phyloP scores from a whole-genome alignment of 768 basidiomycete species.

The Kwoniella sp. region DNA sequence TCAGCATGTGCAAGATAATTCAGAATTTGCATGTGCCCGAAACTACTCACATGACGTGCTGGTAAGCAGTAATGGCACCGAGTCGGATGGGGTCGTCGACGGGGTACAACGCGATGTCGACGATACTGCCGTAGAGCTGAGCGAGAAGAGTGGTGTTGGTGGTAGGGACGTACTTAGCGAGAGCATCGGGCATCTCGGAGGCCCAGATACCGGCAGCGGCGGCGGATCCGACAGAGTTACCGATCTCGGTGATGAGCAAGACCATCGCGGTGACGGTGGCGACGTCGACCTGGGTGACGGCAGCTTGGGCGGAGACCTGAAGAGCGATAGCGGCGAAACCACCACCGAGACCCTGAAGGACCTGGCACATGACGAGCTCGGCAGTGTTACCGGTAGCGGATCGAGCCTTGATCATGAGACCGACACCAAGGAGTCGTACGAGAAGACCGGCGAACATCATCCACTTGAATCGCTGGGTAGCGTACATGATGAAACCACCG shows the following conservation, averaged over 20 bases:
- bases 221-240: slow-evolving; percentile 68
- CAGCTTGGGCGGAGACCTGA: slow-evolving; percentile 68
- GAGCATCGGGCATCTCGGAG: slow-evolving; percentile 67
- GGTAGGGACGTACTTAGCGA: slow-evolving; percentile 64
- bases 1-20: neutral
- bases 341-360: slow-evolving; percentile 75
- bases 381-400: slow-evolving; percentile 59
- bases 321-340: slow-evolving; percentile 66
- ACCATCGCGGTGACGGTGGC: slow-evolving; percentile 68
- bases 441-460: slow-evolving; percentile 65
- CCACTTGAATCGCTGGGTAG: slow-evolving; percentile 63
- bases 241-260: slow-evolving; percentile 70
- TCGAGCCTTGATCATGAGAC: slow-evolving; percentile 71
- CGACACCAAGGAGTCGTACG: slow-evolving; percentile 67
- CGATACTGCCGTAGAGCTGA: slow-evolving; percentile 65
- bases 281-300: slow-evolving; percentile 67
- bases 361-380: slow-evolving; percentile 66
- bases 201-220: slow-evolving; percentile 58
- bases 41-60: slow-evolving; percentile 59
- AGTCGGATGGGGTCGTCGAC: slow-evolving; percentile 65
- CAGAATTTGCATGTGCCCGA: neutral
- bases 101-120: slow-evolving; percentile 59
- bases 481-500: slow-evolving; percentile 65
- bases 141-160: slow-evolving; percentile 52
- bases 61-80: slow-evolving; percentile 63